Evolutionary conservation across 331 rosid species (phyloP).

Genomic region (Quercus lobata): DNA sequence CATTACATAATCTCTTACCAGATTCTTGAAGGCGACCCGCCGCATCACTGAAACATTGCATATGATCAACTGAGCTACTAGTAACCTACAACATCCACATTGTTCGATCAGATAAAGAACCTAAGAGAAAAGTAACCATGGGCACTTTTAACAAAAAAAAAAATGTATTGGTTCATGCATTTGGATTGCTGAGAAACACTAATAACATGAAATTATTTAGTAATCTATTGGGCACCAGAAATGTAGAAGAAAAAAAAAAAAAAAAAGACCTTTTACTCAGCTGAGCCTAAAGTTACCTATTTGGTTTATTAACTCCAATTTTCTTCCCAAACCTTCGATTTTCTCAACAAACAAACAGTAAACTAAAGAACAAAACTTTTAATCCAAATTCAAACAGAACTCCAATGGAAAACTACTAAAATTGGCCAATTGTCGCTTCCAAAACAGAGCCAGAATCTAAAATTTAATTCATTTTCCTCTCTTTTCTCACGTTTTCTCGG

Average conservation of each 20-base stretch:
- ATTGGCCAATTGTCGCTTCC: background rate
- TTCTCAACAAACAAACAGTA: background rate
- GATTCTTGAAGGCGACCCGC: slow-evolving; percentile 94
- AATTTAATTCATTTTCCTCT: background rate
- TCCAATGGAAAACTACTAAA: background rate
- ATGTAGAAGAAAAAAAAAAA: background rate
- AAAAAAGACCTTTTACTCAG: background rate
- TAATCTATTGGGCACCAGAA: background rate
- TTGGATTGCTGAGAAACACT: background rate
- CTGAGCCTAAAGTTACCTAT: background rate
- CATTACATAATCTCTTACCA: slow-evolving; percentile 30
- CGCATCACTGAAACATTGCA: slow-evolving; percentile 76
- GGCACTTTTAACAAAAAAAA: background rate
- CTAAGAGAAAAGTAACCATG: background rate
- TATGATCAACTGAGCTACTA: slow-evolving; percentile 65
- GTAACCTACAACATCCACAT: slow-evolving; percentile 39
- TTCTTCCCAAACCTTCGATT: background rate
- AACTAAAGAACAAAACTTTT: no score
- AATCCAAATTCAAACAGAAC: background rate
- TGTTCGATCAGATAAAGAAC: background rate
- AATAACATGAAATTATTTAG: background rate
- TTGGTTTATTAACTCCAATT: background rate
- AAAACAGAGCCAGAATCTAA: background rate
- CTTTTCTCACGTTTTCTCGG: background rate
- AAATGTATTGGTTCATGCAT: background rate